Conservation (phyloP, 352 stramenopile species). For the Globisporangium acanthophoron region DNA sequence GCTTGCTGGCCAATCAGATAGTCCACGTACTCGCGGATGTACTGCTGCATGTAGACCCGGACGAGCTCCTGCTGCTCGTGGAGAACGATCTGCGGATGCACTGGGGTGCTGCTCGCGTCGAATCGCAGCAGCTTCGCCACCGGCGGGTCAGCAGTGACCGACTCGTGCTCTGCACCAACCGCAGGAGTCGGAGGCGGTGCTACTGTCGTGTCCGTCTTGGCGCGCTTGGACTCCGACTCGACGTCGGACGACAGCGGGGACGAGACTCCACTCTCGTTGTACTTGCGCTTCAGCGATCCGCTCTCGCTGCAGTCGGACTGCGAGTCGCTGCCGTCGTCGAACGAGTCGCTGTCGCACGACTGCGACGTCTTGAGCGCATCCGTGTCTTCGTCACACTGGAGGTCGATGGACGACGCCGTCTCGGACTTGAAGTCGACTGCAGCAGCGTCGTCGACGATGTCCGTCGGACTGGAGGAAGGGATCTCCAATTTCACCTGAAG, state of each 20-base stretch:
- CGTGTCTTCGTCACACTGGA: slow-evolving; percentile 14
- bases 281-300: slow-evolving; percentile 34
- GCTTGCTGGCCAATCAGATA: slow-evolving; percentile 33
- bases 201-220: slow-evolving; percentile 6
- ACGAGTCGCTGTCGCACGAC: slow-evolving; percentile 60
- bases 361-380: slow-evolving; percentile 42
- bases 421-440: background rate
- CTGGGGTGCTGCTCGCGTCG: slow-evolving; percentile 28
- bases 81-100: slow-evolving; percentile 48
- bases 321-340: slow-evolving; percentile 49
- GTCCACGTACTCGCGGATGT: slow-evolving; percentile 56
- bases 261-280: slow-evolving; percentile 22
- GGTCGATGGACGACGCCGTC: slow-evolving; percentile 2
- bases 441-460: background rate
- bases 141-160: background rate
- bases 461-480: background rate
- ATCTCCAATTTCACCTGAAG: slow-evolving; percentile 18
- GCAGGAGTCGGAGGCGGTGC: background rate
- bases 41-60: slow-evolving; percentile 52
- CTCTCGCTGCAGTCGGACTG: slow-evolving; percentile 37
- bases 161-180: background rate
- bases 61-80: slow-evolving; percentile 43
- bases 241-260: slow-evolving; percentile 26
- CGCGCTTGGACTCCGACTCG: slow-evolving; percentile 23
- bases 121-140: slow-evolving; percentile 32